Conservation (phyloP, 345 rosid genomes). For the Gossypium longicalyx region DNA sequence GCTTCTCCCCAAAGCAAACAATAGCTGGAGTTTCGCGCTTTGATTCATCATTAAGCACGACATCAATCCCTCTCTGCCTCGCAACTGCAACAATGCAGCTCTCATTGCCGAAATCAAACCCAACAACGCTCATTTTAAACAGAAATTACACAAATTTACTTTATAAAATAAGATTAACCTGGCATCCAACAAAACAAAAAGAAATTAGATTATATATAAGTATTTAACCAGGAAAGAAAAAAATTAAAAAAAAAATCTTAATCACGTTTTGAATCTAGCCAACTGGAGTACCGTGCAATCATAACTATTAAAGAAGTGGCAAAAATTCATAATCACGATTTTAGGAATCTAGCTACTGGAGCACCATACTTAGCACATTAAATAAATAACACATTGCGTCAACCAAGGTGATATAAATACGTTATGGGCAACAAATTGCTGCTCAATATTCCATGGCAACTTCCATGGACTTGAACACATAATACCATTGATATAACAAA, state of each 20-base stretch:
- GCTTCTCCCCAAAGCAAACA: slow-evolving; percentile 96
- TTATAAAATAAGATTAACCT: slow-evolving; percentile 4
- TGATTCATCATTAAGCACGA: slow-evolving; percentile 95
- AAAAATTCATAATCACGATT: neutral
- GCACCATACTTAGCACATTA: neutral
- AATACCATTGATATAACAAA: neutral
- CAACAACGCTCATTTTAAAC: slow-evolving; percentile 84
- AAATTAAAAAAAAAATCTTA: no score
- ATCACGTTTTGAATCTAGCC: no score
- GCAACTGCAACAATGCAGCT: slow-evolving; percentile 96
- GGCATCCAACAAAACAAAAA: neutral
- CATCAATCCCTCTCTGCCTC: slow-evolving; percentile 96
- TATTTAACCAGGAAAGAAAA: no score
- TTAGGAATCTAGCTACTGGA: no score
- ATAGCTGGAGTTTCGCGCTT: slow-evolving; percentile 96
- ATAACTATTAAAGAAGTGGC: neutral
- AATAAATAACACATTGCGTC: neutral
- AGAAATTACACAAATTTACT: neutral
- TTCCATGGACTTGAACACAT: neutral
- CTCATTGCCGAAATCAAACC: slow-evolving; percentile 97
- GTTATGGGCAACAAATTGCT: neutral
- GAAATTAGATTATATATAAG: neutral
- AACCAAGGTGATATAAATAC: neutral
- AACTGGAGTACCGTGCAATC: neutral
- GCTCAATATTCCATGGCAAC: neutral